Conservation (phyloP, 139 green algal species). For the Chlorella sp. region DNA sequence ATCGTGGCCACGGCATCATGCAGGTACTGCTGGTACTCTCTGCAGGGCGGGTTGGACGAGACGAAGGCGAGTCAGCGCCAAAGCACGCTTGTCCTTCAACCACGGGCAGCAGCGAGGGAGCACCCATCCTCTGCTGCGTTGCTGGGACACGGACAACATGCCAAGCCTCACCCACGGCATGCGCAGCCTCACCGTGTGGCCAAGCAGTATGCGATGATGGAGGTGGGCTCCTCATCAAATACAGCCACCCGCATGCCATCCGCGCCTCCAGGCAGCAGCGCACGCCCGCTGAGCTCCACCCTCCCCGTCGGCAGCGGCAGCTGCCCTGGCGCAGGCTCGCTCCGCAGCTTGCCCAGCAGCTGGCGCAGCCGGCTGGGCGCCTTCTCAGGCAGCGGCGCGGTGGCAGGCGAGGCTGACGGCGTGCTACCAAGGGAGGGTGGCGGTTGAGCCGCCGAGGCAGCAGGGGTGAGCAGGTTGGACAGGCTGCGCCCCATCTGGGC, state of each 20-base stretch:
- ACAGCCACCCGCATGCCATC: conserved; percentile 68
- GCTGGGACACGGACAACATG: too few species aligned
- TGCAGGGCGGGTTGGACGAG: too few species aligned
- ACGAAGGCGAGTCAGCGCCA: too few species aligned
- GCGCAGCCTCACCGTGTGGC: conserved; percentile 47
- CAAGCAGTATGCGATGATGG: conserved; percentile 84
- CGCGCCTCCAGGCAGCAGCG: conserved; percentile 65
- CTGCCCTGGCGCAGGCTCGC: conserved; percentile 5
- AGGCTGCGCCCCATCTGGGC: too few species aligned
- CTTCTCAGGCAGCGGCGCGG: neutral
- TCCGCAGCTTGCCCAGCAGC: conserved; percentile 32
- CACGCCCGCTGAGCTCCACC: conserved; percentile 59
- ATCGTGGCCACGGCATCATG: conserved; percentile 37
- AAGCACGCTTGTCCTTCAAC: too few species aligned
- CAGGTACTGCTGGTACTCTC: conserved; percentile 73
- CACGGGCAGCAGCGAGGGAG: too few species aligned
- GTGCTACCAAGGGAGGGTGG: neutral
- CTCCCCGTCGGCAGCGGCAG: conserved; percentile 17
- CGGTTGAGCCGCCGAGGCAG: too few species aligned
- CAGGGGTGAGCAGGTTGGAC: too few species aligned
- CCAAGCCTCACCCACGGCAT: neutral
- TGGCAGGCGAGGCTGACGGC: neutral
- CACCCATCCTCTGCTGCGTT: too few species aligned
- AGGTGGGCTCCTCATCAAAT: conserved; percentile 84
- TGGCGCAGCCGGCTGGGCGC: conserved; percentile 24